Percentiles rank a stretch among this genome's conserved stretches.
phyloP scores from a whole-genome alignment of 257 asterid genomes.

The Fraxinus quadrangulata region DNA sequence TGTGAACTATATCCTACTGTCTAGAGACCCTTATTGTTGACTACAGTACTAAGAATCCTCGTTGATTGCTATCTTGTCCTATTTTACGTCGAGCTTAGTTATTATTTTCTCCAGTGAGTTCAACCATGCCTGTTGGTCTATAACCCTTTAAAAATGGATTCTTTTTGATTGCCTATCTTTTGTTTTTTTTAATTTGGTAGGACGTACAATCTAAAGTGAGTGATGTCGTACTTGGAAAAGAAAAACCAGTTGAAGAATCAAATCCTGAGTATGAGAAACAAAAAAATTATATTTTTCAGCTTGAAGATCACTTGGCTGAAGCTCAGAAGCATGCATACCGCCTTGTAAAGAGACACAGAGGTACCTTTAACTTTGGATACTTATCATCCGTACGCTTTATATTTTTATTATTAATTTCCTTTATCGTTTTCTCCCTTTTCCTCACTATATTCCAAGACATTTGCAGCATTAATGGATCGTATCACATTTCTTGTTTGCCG shows the following conservation, averaged over 20 bases:
- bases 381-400: not conserved
- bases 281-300: slow-evolving; percentile 83
- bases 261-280: slow-evolving; percentile 83
- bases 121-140: too few relatives aligned
- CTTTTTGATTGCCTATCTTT: too few relatives aligned
- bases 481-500: not conserved
- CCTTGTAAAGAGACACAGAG: slow-evolving; percentile 96
- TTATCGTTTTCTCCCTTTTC: too few relatives aligned
- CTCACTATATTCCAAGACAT: not conserved
- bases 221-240: slow-evolving; percentile 97
- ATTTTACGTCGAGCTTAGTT: too few relatives aligned
- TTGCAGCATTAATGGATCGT: not conserved
- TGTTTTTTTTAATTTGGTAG: slow-evolving; percentile 44
- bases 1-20: too few relatives aligned
- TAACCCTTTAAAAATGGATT: too few relatives aligned
- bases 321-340: slow-evolving; percentile 97
- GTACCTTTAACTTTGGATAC: slow-evolving; percentile 34
- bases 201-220: slow-evolving; percentile 93
- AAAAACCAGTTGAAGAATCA: slow-evolving; percentile 94
- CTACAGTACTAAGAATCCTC: too few relatives aligned
- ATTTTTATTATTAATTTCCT: too few relatives aligned
- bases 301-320: slow-evolving; percentile 92
- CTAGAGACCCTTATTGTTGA: too few relatives aligned
- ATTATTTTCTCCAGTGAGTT: too few relatives aligned
- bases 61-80: too few relatives aligned